Conservation (phyloP, 495 filamentous ascomycete species). For the Xylaria sp. region DNA sequence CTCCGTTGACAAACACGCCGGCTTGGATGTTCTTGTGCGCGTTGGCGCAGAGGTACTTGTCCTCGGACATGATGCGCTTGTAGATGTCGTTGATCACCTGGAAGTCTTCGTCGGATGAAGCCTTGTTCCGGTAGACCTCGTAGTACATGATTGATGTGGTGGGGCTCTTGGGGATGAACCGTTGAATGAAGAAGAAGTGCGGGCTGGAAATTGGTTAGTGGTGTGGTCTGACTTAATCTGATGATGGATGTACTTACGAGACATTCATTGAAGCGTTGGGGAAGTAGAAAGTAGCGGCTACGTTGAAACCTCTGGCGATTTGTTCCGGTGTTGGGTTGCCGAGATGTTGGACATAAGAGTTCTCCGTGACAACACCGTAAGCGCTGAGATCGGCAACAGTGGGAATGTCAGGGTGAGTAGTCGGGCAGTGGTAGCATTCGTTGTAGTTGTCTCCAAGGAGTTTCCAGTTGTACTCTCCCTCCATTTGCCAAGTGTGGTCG, state of each 20-base stretch:
- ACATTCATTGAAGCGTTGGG: constrained; percentile 55
- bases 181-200: constrained; percentile 57
- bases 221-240: constrained; percentile 5
- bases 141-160: constrained; percentile 49
- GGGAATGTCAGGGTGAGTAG: constrained; percentile 55
- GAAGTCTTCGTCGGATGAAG: constrained; percentile 53
- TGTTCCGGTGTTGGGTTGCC: constrained; percentile 46
- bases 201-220: constrained; percentile 41
- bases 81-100: constrained; percentile 49
- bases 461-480: constrained; percentile 60
- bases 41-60: constrained; percentile 51
- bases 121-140: constrained; percentile 58
- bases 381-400: constrained; percentile 50
- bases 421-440: constrained; percentile 61
- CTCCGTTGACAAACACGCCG: constrained; percentile 54
- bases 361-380: constrained; percentile 52
- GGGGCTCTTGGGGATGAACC: constrained; percentile 52
- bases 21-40: constrained; percentile 54
- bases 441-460: constrained; percentile 58
- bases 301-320: constrained; percentile 37
- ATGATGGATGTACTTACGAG: constrained; percentile 47
- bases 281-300: constrained; percentile 54
- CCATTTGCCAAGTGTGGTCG: constrained; percentile 56
- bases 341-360: constrained; percentile 51
- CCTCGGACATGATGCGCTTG: constrained; percentile 55